Evolutionary conservation across 495 filamentous ascomycete species (phyloP).

Genomic region (Venustampulla echinocandica): DNA sequence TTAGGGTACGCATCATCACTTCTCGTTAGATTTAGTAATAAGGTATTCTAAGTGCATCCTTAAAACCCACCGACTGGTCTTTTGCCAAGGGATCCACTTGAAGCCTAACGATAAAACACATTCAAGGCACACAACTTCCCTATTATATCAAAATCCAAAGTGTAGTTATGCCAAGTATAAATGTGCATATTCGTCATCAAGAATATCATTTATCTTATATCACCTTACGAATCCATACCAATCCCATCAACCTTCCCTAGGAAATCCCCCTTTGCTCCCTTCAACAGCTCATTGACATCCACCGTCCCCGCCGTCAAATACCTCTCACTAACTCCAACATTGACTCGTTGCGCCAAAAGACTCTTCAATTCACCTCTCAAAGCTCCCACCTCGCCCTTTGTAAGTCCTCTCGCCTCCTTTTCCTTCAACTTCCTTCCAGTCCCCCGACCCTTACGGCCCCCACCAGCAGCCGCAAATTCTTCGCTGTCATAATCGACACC

Average conservation of each 20-base stretch:
- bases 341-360: constrained; percentile 66
- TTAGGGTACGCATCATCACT: too few relatives aligned
- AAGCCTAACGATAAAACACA: too few relatives aligned
- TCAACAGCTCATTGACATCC: constrained; percentile 71
- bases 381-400: constrained; percentile 58
- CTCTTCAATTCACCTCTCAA: constrained; percentile 54
- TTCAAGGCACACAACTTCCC: too few relatives aligned
- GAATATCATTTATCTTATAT: too few relatives aligned
- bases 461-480: constrained; percentile 57
- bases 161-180: too few relatives aligned
- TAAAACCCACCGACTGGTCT: too few relatives aligned
- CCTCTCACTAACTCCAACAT: constrained; percentile 83
- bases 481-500: constrained; percentile 91
- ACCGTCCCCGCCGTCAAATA: constrained; percentile 76
- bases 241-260: constrained; percentile 50
- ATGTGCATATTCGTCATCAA: too few relatives aligned
- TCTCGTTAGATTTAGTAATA: too few relatives aligned
- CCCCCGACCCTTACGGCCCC: constrained; percentile 56
- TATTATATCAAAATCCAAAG: too few relatives aligned
- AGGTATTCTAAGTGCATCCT: too few relatives aligned
- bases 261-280: constrained; percentile 53
- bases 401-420: constrained; percentile 55
- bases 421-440: constrained; percentile 65
- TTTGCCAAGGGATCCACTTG: too few relatives aligned
- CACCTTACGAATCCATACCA: constrained; percentile 24